These are phyloP conservation scores for Diophrys appendiculata DNA, from an alignment of 73 alveolate species.

Conservation along the genomic window DNA sequence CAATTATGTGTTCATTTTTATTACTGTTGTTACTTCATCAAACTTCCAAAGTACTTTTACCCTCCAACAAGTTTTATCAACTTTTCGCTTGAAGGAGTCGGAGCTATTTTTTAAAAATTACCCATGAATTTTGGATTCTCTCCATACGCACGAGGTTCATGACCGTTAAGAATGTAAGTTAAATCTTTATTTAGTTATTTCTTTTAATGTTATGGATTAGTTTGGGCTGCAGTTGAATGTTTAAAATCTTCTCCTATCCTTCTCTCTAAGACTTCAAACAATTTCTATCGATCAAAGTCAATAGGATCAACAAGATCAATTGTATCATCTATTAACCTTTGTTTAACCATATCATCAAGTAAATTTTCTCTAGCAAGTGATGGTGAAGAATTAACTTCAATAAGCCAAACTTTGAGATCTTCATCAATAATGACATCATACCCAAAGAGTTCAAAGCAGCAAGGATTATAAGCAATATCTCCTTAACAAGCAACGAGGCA, in stretches of 20 bases:
- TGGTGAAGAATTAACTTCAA: slow-evolving; percentile 95
- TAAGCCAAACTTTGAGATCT: slow-evolving; percentile 85
- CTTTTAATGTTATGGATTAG: slow-evolving; percentile 58
- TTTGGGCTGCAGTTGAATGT: slow-evolving; percentile 60
- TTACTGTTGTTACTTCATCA: too few relatives aligned
- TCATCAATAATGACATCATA: slow-evolving; percentile 93
- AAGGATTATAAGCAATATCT: slow-evolving; percentile 92
- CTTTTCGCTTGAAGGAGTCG: slow-evolving; percentile 42
- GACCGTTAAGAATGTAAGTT: slow-evolving; percentile 87
- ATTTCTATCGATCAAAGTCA: slow-evolving; percentile 80
- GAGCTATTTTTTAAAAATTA: slow-evolving; percentile 81
- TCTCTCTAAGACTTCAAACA: slow-evolving; percentile 88
- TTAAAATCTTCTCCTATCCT: slow-evolving; percentile 80
- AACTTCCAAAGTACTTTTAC: slow-evolving; percentile 34
- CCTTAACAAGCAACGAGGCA: slow-evolving; percentile 85
- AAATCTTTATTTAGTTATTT: slow-evolving; percentile 80
- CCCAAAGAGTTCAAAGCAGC: slow-evolving; percentile 95
- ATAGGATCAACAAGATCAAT: slow-evolving; percentile 84
- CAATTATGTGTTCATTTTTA: too few relatives aligned
- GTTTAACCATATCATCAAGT: slow-evolving; percentile 88
- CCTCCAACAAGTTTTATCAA: slow-evolving; percentile 39
- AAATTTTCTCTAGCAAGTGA: slow-evolving; percentile 87
- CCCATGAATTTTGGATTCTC: slow-evolving; percentile 88
- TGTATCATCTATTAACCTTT: slow-evolving; percentile 88
- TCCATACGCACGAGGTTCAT: slow-evolving; percentile 82